Evolutionary conservation across 164 flowering plant genomes (phyloP).

Genomic region (Tetracentron sinense): DNA sequence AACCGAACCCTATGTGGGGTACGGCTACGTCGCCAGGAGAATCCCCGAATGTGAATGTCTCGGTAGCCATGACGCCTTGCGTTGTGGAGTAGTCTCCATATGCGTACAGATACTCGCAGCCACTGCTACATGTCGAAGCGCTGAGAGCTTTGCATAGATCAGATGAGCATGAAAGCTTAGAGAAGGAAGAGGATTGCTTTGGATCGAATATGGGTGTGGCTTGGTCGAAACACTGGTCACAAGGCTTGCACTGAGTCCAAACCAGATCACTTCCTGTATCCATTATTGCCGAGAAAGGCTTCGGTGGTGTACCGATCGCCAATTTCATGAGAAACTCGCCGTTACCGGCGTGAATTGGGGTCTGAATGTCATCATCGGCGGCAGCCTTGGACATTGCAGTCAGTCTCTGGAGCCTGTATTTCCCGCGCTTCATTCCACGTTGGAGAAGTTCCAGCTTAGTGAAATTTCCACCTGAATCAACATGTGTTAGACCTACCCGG

Average conservation of each 20-base stretch:
- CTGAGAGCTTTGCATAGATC: constrained; percentile 52
- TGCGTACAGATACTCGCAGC: constrained; percentile 59
- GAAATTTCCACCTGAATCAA: constrained; percentile 53
- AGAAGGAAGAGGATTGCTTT: constrained; percentile 51
- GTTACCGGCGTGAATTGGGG: constrained; percentile 38
- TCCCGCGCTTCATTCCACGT: constrained; percentile 54
- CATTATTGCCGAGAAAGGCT: constrained; percentile 47
- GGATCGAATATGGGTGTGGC: constrained; percentile 72
- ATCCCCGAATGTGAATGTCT: constrained; percentile 60
- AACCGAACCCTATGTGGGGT: constrained; percentile 63
- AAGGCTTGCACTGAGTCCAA: constrained; percentile 92
- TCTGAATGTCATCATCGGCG: constrained; percentile 6
- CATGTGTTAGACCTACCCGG: constrained; percentile 45
- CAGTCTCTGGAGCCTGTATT: constrained; percentile 37
- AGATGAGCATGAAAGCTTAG: constrained; percentile 48
- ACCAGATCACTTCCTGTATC: constrained; percentile 92
- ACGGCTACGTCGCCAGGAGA: constrained; percentile 26
- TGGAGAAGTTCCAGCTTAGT: constrained; percentile 52
- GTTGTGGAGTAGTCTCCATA: constrained; percentile 80
- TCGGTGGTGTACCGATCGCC: constrained; percentile 69
- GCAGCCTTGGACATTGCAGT: constrained; percentile 18
- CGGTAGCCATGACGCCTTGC: constrained; percentile 57
- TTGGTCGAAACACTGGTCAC: constrained; percentile 50
- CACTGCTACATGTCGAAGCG: constrained; percentile 34
- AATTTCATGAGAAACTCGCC: constrained; percentile 76